Conservation (phyloP, 768 basidiomycete species). For the Lactarius indigo region DNA sequence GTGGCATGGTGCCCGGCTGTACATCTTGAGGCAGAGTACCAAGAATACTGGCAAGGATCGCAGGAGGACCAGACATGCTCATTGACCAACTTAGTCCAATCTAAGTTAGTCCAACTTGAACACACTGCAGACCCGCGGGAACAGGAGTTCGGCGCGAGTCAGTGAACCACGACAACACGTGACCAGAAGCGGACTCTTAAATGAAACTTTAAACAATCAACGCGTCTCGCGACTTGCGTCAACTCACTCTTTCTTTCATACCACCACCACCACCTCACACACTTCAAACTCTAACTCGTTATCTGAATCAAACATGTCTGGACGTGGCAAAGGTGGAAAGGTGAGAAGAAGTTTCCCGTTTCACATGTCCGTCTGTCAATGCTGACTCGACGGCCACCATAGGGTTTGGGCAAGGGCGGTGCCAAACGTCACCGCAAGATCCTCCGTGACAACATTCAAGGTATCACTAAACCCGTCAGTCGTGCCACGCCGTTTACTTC, state of each 20-base stretch:
- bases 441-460: constrained; percentile 78
- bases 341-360: constrained; percentile 31
- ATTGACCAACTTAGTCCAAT: not conserved
- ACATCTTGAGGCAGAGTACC: constrained; percentile 15
- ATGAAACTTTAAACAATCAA: constrained; percentile 20
- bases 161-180: constrained; percentile 19
- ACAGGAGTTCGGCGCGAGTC: constrained; percentile 6
- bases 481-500: constrained; percentile 14
- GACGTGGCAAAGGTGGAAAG: constrained; percentile 96
- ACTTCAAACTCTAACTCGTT: constrained; percentile 24
- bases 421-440: constrained; percentile 97
- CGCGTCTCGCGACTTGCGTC: constrained; percentile 22
- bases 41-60: constrained; percentile 18
- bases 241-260: constrained; percentile 24
- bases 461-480: constrained; percentile 47
- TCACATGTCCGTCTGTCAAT: constrained; percentile 19
- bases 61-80: constrained; percentile 15
- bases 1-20: constrained; percentile 16
- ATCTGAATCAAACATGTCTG: constrained; percentile 64
- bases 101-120: not conserved
- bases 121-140: not conserved
- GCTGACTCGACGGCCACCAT: constrained; percentile 17
- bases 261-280: constrained; percentile 20
- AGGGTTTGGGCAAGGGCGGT: constrained; percentile 96
- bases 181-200: constrained; percentile 20